Evolutionary conservation across 129 eudicot genomes (phyloP).

Genomic region (Arctium lappa): DNA sequence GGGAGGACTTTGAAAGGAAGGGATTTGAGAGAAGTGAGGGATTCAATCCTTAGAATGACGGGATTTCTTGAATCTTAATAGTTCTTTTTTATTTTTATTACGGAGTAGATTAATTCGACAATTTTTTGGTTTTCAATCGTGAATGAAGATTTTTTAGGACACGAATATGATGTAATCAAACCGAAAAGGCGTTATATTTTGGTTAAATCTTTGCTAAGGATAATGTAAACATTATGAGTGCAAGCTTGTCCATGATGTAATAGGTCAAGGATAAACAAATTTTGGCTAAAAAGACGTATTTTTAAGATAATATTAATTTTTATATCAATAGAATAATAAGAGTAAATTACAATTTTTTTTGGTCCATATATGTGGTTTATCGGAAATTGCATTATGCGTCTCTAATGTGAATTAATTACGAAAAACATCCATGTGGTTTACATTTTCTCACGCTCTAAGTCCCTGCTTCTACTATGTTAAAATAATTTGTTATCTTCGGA

Average conservation of each 20-base stretch:
- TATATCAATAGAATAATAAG: no score
- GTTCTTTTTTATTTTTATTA: neutral
- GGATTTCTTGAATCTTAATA: constrained; percentile 70
- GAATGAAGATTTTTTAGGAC: neutral
- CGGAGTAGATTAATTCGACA: neutral
- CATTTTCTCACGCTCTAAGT: no score
- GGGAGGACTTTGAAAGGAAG: constrained; percentile 67
- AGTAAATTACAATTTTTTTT: no score
- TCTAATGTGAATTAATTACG: neutral
- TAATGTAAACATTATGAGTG: neutral
- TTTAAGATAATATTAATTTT: no score
- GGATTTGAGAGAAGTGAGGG: constrained; percentile 67
- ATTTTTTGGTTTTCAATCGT: neutral
- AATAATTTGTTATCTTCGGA: neutral
- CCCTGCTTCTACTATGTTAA: neutral
- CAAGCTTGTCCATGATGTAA: neutral
- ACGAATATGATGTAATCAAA: neutral
- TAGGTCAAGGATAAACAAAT: neutral
- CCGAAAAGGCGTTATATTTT: neutral
- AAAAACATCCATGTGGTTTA: neutral
- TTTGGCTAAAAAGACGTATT: no score
- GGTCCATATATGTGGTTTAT: neutral
- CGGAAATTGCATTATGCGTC: no score
- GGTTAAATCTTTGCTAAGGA: neutral
- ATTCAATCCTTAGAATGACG: constrained; percentile 67